These are phyloP conservation scores for Oldenlandia corymbosa DNA, from an alignment of 257 asterid genomes.

Conservation along the genomic window DNA sequence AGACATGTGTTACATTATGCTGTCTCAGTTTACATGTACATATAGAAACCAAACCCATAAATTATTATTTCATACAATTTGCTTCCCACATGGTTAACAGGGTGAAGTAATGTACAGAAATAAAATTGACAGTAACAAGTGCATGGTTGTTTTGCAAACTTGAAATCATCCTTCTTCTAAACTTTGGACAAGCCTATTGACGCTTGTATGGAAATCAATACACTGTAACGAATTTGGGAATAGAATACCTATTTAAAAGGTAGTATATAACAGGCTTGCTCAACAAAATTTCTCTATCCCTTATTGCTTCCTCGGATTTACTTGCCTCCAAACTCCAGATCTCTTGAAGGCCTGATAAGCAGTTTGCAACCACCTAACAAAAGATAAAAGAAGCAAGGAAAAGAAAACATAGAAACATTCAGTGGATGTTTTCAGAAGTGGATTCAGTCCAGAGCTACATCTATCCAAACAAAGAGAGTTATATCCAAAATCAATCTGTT, in stretches of 20 bases:
- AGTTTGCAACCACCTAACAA: conserved; percentile 83
- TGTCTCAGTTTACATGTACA: too few relatives aligned
- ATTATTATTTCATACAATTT: too few relatives aligned
- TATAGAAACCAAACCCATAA: background rate
- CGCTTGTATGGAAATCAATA: background rate
- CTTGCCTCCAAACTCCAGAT: conserved; percentile 94
- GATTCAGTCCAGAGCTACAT: background rate
- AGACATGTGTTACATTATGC: background rate
- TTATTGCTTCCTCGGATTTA: conserved; percentile 79
- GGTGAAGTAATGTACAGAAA: background rate
- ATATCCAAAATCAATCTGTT: background rate
- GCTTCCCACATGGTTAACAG: background rate
- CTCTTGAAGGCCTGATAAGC: conserved; percentile 84
- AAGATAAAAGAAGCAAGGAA: conserved; percentile 13
- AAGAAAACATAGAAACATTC: background rate
- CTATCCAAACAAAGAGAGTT: background rate
- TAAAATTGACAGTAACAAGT: background rate
- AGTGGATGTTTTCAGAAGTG: background rate
- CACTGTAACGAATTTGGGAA: too few relatives aligned
- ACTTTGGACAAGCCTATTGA: background rate
- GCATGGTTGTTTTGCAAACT: background rate
- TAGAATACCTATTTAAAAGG: conserved; percentile 70
- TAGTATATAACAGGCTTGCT: conserved; percentile 82
- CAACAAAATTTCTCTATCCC: conserved; percentile 77
- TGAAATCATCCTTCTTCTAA: background rate